phyloP scores from a whole-genome alignment of 2,329 filamentous ascomycete genomes.

The Ophiocordyceps robertsii region DNA sequence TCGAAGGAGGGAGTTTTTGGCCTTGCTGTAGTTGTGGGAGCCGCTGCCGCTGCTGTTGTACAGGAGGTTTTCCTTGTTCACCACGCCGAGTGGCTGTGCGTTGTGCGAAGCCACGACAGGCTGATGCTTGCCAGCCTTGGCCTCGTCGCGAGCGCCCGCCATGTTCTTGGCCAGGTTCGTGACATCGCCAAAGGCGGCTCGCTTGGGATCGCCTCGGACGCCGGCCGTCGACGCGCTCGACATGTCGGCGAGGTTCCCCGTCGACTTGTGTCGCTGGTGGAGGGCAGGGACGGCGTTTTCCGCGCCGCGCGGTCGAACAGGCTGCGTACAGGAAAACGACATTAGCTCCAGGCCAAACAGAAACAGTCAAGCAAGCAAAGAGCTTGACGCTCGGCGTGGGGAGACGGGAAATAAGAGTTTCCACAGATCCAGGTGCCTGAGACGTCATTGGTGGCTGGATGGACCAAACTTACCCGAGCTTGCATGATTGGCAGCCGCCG shows the following conservation, averaged over 20 bases:
- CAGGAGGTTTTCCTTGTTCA: constrained; percentile 31
- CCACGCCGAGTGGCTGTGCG: constrained; percentile 9
- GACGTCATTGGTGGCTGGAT: background rate
- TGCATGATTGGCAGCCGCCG: constrained; percentile 16
- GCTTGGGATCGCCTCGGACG: constrained; percentile 44
- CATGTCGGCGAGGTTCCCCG: constrained; percentile 36
- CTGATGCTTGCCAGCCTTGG: constrained; percentile 21
- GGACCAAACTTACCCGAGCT: constrained; percentile 17
- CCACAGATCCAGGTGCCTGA: too few relatives aligned
- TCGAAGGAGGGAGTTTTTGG: constrained; percentile 19
- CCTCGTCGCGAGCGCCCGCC: constrained; percentile 15
- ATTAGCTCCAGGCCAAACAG: background rate
- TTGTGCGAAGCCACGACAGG: constrained; percentile 11
- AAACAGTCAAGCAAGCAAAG: background rate
- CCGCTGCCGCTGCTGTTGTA: constrained; percentile 5
- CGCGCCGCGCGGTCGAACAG: constrained; percentile 32
- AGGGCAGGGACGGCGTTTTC: constrained; percentile 39
- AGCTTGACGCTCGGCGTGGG: background rate
- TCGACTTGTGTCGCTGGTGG: constrained; percentile 75
- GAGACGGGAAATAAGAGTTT: background rate
- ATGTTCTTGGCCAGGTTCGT: constrained; percentile 49
- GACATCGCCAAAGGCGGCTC: constrained; percentile 69
- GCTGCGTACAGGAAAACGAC: constrained; percentile 12
- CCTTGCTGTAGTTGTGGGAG: background rate
- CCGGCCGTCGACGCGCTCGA: constrained; percentile 12